Base-by-base conservation (phyloP, 169 alveolate species). In the Theileria sp. region DNA sequence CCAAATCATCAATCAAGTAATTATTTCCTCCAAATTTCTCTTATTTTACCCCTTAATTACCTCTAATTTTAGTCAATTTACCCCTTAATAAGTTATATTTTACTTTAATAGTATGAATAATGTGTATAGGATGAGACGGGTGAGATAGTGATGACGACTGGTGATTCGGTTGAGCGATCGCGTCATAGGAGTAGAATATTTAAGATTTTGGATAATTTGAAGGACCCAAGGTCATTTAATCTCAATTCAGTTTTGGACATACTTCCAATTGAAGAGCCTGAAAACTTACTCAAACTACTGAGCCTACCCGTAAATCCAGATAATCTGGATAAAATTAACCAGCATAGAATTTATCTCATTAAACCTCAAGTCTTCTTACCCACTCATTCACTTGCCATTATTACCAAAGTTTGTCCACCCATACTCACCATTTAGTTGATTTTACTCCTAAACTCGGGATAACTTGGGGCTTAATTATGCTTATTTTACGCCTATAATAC, bases 1-100 rank as follows among this genome's bases (percentile, higher is more conserved):
- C 17, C 75, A 75, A n/a, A 50, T 78, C 8, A 85, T 85, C 44
- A 32, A 76, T 10, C 87, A 79, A 67, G 91, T 85, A 62, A 3
- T 32, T 32, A 3, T 3, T 5, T 32, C 36, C n/a, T n/a, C n/a
- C n/a, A n/a, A n/a, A n/a, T n/a, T n/a, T n/a, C n/a, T n/a, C n/a
- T n/a, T n/a, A n/a, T n/a, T n/a, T n/a, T n/a, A n/a, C n/a, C n/a
- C n/a, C n/a, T n/a, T 34, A 79, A 17, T 5, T 28, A 58, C 17
- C 26, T n/a, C n/a, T n/a, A n/a, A n/a, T n/a, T 12, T 23, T n/a
- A 62, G 30, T n/a, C 67, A 58, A 10, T 25, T 25, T 19, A 17
- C 7, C 62, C 25, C 25, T n/a, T 56, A 56, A 17, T 21, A 6
- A 17, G 26, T 56, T 65, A 19, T 21, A 65, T 65, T 13, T n/a